Evolutionary conservation across 371 early-diverging fungal species (phyloP).

Genomic region (Syncephalastrum sp.): DNA sequence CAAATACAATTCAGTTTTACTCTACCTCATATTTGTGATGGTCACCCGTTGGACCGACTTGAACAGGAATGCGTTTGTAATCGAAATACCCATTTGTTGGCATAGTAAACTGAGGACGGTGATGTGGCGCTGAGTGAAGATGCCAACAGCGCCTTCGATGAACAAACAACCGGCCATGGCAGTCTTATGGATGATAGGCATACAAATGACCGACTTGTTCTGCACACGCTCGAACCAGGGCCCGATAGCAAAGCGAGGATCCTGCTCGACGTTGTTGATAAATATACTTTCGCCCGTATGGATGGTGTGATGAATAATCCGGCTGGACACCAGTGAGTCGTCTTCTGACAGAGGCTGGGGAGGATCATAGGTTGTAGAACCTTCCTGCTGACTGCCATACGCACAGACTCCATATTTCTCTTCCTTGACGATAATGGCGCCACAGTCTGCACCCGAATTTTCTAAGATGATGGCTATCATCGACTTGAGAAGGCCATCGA

Average conservation of each 20-base stretch:
- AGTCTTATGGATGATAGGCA: slow-evolving; percentile 54
- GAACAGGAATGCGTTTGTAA: slow-evolving; percentile 56
- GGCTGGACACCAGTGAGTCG: slow-evolving; percentile 33
- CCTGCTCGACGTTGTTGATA: slow-evolving; percentile 37
- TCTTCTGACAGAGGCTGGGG: slow-evolving; percentile 32
- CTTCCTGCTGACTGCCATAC: slow-evolving; percentile 39
- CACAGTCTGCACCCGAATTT: slow-evolving; percentile 47
- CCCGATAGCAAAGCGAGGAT: slow-evolving; percentile 42
- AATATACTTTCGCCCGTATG: slow-evolving; percentile 42
- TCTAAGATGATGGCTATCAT: slow-evolving; percentile 49
- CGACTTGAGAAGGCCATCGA: slow-evolving; percentile 35
- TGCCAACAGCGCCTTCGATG: slow-evolving; percentile 55
- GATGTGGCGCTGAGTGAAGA: slow-evolving; percentile 56
- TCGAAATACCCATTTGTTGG: slow-evolving; percentile 62
- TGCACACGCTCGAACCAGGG: slow-evolving; percentile 47
- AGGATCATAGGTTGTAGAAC: slow-evolving; percentile 40
- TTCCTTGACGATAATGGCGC: slow-evolving; percentile 46
- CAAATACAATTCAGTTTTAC: not conserved
- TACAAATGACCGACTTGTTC: slow-evolving; percentile 54
- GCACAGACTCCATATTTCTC: slow-evolving; percentile 42
- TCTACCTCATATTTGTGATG: slow-evolving; percentile 34
- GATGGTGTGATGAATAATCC: slow-evolving; percentile 41
- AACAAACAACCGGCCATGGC: slow-evolving; percentile 53
- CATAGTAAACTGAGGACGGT: slow-evolving; percentile 55
- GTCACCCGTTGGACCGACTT: slow-evolving; percentile 44